These are phyloP conservation scores for Erythrophleum fordii DNA, from an alignment of 306 rosid species.

Conservation along the genomic window DNA sequence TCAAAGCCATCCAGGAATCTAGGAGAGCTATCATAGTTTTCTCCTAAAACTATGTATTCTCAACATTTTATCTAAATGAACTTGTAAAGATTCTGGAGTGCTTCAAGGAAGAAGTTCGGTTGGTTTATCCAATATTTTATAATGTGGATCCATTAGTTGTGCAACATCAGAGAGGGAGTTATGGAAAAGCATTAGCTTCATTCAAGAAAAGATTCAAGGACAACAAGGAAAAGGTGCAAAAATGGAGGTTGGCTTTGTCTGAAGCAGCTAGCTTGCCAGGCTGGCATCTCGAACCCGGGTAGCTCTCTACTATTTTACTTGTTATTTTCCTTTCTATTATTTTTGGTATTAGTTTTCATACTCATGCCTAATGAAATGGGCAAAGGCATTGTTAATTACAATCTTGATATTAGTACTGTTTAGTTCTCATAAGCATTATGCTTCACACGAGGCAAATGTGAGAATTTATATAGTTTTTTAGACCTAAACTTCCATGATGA, in stretches of 20 bases:
- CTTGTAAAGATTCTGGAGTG: background rate
- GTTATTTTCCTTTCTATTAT: too few species aligned
- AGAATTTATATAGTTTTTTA: too few species aligned
- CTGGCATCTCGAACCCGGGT: too few species aligned
- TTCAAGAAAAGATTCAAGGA: background rate
- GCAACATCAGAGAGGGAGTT: background rate
- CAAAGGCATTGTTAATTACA: too few species aligned
- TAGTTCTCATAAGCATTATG: too few species aligned
- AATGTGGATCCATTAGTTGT: conserved; percentile 7
- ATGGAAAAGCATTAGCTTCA: background rate
- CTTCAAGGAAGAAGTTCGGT: background rate
- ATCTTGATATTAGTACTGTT: too few species aligned
- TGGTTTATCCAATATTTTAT: background rate
- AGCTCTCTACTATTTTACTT: too few species aligned
- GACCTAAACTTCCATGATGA: too few species aligned
- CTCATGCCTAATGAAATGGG: too few species aligned
- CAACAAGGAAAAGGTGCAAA: background rate
- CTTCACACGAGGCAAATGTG: too few species aligned
- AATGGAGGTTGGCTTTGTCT: background rate
- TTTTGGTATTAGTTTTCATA: too few species aligned
- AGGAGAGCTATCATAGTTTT: background rate
- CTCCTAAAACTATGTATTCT: background rate
- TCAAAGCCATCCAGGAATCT: background rate
- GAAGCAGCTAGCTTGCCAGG: too few species aligned
- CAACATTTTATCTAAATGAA: background rate